These are phyloP conservation scores for Helotiales sp. DNA, from an alignment of 2,329 filamentous ascomycete species.

Conservation along the genomic window DNA sequence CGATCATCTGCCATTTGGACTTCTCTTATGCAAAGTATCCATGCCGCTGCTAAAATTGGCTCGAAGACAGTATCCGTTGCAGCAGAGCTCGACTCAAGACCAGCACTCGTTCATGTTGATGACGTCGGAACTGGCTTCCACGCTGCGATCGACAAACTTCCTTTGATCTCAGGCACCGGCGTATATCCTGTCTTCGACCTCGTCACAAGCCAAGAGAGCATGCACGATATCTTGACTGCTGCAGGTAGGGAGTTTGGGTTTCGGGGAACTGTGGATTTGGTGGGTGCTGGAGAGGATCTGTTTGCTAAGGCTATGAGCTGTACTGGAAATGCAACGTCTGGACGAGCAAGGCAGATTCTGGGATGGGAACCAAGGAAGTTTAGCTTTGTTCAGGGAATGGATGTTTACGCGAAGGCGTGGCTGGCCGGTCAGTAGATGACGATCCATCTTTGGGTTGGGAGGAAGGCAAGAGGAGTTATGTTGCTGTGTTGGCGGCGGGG, in stretches of 20 bases:
- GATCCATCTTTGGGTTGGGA: not conserved
- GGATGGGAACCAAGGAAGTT: constrained; percentile 45
- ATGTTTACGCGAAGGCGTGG: constrained; percentile 32
- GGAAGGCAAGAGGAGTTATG: not conserved
- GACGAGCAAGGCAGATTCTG: constrained; percentile 42
- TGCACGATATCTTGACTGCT: constrained; percentile 40
- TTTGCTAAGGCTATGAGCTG: constrained; percentile 39
- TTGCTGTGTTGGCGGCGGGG: not conserved
- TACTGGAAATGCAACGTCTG: constrained; percentile 35
- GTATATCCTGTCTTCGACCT: constrained; percentile 48
- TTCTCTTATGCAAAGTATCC: constrained; percentile 38
- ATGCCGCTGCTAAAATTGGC: constrained; percentile 35
- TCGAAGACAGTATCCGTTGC: constrained; percentile 30
- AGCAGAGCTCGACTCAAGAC: constrained; percentile 33
- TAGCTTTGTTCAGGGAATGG: constrained; percentile 30
- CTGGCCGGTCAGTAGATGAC: not conserved
- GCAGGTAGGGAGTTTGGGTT: constrained; percentile 38
- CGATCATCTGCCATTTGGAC: constrained; percentile 42
- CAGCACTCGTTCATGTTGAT: constrained; percentile 46
- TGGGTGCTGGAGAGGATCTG: constrained; percentile 34
- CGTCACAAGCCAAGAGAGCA: constrained; percentile 42
- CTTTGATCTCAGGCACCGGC: constrained; percentile 36
- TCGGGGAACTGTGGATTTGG: constrained; percentile 39
- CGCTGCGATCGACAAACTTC: constrained; percentile 43
- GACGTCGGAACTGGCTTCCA: constrained; percentile 45